A percentile compares a stretch with the other conserved stretches of the same genome.
Conservation (phyloP, 2,329 filamentous ascomycete genomes). For the Madurella mycetomatis region DNA sequence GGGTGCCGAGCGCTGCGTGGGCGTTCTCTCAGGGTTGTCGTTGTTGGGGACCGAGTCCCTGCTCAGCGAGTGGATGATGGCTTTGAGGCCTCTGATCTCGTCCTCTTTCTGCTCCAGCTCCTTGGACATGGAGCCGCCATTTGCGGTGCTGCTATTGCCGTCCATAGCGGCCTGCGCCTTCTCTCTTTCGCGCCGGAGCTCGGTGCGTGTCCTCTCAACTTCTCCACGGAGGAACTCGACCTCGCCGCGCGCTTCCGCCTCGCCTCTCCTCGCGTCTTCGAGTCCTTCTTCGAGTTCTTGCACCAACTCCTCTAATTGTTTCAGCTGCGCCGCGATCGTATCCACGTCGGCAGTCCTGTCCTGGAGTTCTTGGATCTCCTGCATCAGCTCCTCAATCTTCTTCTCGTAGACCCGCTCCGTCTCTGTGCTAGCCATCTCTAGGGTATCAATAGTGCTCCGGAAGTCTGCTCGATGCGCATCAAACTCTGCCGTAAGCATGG, state of each 20-base stretch:
- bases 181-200: constrained; percentile 82
- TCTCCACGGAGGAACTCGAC: constrained; percentile 94
- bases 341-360: constrained; percentile 86
- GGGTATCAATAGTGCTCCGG: constrained; percentile 89
- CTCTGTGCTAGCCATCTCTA: constrained; percentile 92
- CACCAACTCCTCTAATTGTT: constrained; percentile 92
- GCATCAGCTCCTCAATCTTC: constrained; percentile 79
- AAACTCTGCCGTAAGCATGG: constrained; percentile 88
- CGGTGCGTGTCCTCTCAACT: constrained; percentile 83
- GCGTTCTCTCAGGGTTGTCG: constrained; percentile 34
- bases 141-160: constrained; percentile 34
- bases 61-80: constrained; percentile 94
- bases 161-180: constrained; percentile 63
- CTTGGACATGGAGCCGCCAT: constrained; percentile 52
- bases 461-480: constrained; percentile 94
- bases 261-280: constrained; percentile 87
- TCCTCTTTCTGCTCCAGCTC: constrained; percentile 93
- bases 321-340: constrained; percentile 82
- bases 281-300: constrained; percentile 95
- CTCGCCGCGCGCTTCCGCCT: constrained; percentile 91
- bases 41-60: constrained; percentile 59
- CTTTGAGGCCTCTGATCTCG: constrained; percentile 93
- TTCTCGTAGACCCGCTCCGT: constrained; percentile 95
- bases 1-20: constrained; percentile 34
- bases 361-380: constrained; percentile 77